A percentile compares a stretch with the other conserved stretches of the same genome.
Conservation (phyloP, 139 green algal species). For the Picochlorum sp. region DNA sequence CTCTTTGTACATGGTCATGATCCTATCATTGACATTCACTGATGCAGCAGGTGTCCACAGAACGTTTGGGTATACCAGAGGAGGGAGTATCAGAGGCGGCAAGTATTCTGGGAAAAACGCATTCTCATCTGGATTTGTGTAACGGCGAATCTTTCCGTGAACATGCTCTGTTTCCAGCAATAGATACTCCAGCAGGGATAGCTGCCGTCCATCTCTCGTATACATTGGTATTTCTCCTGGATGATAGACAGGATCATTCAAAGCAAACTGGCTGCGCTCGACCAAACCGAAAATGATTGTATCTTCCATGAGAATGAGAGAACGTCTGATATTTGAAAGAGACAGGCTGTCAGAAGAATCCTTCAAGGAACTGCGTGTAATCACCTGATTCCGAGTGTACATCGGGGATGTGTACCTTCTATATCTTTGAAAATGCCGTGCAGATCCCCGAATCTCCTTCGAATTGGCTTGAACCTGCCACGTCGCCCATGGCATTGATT, state of each 20-base stretch:
- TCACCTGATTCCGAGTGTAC: neutral
- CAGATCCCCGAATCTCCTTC: no score
- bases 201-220: slow-evolving; percentile 39
- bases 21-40: slow-evolving; percentile 87
- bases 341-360: slow-evolving; percentile 5
- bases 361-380: neutral
- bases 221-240: slow-evolving; percentile 39
- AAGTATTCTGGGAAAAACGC: slow-evolving; percentile 80
- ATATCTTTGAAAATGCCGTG: neutral
- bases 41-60: slow-evolving; percentile 45
- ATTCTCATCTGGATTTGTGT: slow-evolving; percentile 91
- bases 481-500: no score
- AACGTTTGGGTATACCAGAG: slow-evolving; percentile 43
- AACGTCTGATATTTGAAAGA: slow-evolving; percentile 71
- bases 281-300: slow-evolving; percentile 97
- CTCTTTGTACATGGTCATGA: slow-evolving; percentile 81
- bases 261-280: slow-evolving; percentile 85
- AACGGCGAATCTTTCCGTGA: slow-evolving; percentile 81
- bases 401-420: neutral
- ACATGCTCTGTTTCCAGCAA: slow-evolving; percentile 86
- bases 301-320: slow-evolving; percentile 88
- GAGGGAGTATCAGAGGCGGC: slow-evolving; percentile 41
- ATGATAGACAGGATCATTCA: slow-evolving; percentile 77
- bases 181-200: slow-evolving; percentile 87
- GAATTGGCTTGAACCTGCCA: no score